Evolutionary conservation across 441 rosid species (phyloP).

Genomic region (Pelargonium fulgidum): DNA sequence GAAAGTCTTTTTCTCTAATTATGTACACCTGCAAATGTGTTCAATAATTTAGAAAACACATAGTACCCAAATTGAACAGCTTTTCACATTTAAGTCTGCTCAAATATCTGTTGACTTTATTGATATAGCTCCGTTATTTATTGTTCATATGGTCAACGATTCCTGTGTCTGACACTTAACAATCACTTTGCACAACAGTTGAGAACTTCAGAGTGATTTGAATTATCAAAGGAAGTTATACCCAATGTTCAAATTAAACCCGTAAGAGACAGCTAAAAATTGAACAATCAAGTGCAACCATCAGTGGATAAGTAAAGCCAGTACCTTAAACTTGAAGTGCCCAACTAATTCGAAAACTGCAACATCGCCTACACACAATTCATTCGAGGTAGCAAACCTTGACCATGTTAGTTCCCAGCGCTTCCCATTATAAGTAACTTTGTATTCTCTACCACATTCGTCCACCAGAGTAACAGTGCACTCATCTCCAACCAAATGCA

Average conservation of each 20-base stretch:
- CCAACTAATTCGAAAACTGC: not conserved
- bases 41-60: not conserved
- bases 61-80: not conserved
- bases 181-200: too few relatives aligned
- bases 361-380: not conserved
- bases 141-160: not conserved
- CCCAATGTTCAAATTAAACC: too few relatives aligned
- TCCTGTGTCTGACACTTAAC: not conserved
- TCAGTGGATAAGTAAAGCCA: not conserved
- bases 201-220: too few relatives aligned
- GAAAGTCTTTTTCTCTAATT: not conserved
- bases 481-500: not conserved
- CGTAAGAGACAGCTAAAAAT: too few relatives aligned
- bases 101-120: not conserved
- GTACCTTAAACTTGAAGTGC: conserved; percentile 5
- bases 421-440: not conserved
- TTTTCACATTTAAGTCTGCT: not conserved
- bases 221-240: too few relatives aligned
- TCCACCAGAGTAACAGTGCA: not conserved
- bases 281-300: not conserved
- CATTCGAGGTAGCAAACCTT: not conserved
- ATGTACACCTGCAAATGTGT: conserved; percentile 1
- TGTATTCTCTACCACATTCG: not conserved
- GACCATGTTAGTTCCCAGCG: not conserved
- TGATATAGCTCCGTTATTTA: too few relatives aligned